These are phyloP conservation scores for Silene noctiflora DNA, from an alignment of 179 eudicot genomes.

Conservation along the genomic window DNA sequence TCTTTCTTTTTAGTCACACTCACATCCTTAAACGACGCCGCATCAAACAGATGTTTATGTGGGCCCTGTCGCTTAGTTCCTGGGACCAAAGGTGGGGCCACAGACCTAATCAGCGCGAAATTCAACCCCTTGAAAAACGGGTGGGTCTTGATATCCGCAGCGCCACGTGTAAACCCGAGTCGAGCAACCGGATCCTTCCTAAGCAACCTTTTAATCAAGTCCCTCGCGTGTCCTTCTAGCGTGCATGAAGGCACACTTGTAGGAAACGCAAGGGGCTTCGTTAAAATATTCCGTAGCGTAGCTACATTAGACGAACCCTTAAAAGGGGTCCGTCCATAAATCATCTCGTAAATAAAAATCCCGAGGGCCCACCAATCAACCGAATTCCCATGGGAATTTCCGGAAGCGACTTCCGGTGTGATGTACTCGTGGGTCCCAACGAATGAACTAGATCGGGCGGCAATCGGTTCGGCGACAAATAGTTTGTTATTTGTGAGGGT, in stretches of 20 bases:
- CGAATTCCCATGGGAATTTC: conserved; percentile 71
- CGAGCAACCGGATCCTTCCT: conserved; percentile 52
- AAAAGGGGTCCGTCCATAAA: conserved; percentile 79
- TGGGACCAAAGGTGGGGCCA: conserved; percentile 56
- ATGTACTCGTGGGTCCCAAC: conserved; percentile 96
- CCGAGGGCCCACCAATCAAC: conserved; percentile 97
- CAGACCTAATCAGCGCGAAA: conserved; percentile 62
- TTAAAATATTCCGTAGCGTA: conserved; percentile 59
- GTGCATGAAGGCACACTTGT: conserved; percentile 34
- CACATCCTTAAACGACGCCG: conserved; percentile 25
- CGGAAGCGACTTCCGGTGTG: conserved; percentile 82
- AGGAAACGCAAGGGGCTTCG: conserved; percentile 56
- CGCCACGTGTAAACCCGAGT: conserved; percentile 73
- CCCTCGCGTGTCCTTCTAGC: conserved; percentile 55
- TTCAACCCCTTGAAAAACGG: conserved; percentile 68
- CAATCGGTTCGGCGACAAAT: conserved; percentile 80
- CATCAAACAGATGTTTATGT: background rate
- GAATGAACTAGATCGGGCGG: conserved; percentile 72
- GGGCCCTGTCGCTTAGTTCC: conserved; percentile 16
- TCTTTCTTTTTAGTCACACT: conserved; percentile 5
- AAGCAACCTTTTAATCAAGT: conserved; percentile 50
- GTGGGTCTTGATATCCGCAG: conserved; percentile 81
- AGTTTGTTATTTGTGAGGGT: conserved; percentile 39
- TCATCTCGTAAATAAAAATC: conserved; percentile 72
- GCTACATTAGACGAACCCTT: conserved; percentile 48